Evolutionary conservation across 306 rosid genomes (phyloP), one percentile per base, ranked within the genome.

Genomic region (Gillenia trifoliata): DNA sequence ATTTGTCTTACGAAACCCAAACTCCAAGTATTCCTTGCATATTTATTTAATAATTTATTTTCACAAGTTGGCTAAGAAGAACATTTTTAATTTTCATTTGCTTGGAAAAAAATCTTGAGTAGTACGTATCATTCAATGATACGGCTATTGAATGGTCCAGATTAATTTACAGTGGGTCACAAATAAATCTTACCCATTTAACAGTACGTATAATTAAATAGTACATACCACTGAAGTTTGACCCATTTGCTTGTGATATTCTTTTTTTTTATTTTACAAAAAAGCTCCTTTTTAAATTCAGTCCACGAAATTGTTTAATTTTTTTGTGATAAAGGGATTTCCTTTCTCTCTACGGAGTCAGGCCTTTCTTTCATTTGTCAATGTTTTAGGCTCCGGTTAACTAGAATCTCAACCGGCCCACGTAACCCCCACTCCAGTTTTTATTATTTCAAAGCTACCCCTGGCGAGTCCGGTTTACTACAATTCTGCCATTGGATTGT

Each of bases 311-410:
- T 43, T 19, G 10, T 64, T 41, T 47, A 16, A 15, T 20, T 59
- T 20, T 59, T 49, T 25, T 38, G 64, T 45, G 67, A 52, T 10
- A 34, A 20, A 30, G 16, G 71, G 34, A 88, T 75, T 88, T 78
- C 86, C 93, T 89, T 34, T 76, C 79, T 84, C 87, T 87, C 52
- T 77, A 90, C 96, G 91, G 88, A 90, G 86, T 77, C 82, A 26
- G 82, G 75, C 84, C 74, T 71, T 75, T 33, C 22, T 54, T 69
- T 54, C 73, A 71, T 64, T 79, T 79, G 89, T 92, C 93, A 90
- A 92, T 84, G 86, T 89, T 86, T 82, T 93, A 84, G 88, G 91
- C 93, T 88, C 89, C 79, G 5, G 78, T 74, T 86, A 86, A 84
- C 84, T 74, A 84, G 34, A 79, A 84, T 81, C 81, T 80, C 86